These are phyloP conservation scores for Alternaria ventricosa DNA, from an alignment of 2,329 filamentous ascomycete species.

Conservation along the genomic window DNA sequence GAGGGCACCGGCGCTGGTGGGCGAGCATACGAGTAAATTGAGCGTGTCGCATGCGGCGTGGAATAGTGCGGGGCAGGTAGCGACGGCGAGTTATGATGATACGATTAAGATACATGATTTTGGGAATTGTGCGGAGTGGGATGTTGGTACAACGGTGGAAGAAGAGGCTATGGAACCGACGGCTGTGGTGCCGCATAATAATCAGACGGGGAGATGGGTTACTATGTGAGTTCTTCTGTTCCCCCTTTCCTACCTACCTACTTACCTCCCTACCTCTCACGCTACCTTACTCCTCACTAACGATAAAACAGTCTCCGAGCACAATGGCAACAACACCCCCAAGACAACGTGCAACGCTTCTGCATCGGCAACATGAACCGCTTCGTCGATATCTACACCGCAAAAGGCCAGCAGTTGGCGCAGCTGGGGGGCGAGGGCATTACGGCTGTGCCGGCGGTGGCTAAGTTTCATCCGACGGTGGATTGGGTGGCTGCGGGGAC, in stretches of 20 bases:
- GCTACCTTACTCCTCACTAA: conserved; percentile 13
- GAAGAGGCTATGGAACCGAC: conserved; percentile 72
- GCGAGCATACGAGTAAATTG: conserved; percentile 80
- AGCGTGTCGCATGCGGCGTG: conserved; percentile 94
- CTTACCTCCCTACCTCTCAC: no score
- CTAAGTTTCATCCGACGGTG: conserved; percentile 83
- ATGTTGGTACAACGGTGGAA: conserved; percentile 65
- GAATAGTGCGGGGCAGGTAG: conserved; percentile 82
- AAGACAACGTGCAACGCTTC: conserved; percentile 83
- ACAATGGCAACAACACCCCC: conserved; percentile 85
- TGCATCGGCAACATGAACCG: conserved; percentile 97
- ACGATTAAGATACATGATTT: conserved; percentile 93
- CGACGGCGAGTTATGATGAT: conserved; percentile 93
- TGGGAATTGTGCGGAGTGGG: conserved; percentile 51
- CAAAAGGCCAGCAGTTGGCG: conserved; percentile 83
- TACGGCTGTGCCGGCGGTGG: conserved; percentile 91
- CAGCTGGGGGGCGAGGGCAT: conserved; percentile 89
- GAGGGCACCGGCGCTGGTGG: conserved; percentile 72
- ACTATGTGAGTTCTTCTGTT: conserved; percentile 65
- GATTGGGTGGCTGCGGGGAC: conserved; percentile 95
- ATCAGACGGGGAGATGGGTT: conserved; percentile 94
- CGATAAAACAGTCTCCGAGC: conserved; percentile 65
- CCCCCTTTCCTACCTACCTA: no score
- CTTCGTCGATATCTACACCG: conserved; percentile 89
- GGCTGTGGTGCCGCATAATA: conserved; percentile 80